Evolutionary conservation across 768 basidiomycete genomes (phyloP).

Genomic region (Trametes cinnabarina): DNA sequence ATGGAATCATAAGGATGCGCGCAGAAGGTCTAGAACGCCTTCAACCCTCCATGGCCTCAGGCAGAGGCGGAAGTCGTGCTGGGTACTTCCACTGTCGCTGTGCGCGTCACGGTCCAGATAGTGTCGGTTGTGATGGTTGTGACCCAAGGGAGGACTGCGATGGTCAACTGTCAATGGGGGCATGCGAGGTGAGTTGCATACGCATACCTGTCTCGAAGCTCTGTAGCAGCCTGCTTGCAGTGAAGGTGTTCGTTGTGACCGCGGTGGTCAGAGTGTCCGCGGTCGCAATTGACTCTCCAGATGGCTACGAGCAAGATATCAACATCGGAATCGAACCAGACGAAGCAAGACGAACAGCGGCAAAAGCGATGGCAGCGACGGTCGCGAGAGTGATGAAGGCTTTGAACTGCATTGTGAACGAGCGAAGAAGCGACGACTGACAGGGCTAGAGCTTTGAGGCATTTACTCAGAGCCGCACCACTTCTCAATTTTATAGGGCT

Average conservation of each 20-base stretch:
- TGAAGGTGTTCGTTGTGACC: slow-evolving; percentile 14
- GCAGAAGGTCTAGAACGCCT: no score
- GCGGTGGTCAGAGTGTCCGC: slow-evolving; percentile 1
- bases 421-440: background rate
- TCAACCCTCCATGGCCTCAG: background rate
- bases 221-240: slow-evolving; percentile 8
- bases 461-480: background rate
- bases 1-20: no score
- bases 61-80: background rate
- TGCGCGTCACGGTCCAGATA: slow-evolving; percentile 14
- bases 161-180: no score
- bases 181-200: no score
- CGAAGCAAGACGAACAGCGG: background rate
- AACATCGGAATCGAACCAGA: background rate
- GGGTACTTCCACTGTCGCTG: slow-evolving; percentile 1
- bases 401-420: slow-evolving; percentile 16
- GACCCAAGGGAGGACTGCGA: slow-evolving; percentile 14
- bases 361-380: slow-evolving; percentile 6
- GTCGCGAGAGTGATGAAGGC: slow-evolving; percentile 13
- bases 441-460: background rate
- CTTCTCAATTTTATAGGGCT: slow-evolving; percentile 2
- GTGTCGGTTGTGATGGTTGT: slow-evolving; percentile 17
- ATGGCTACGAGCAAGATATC: background rate
- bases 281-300: background rate
- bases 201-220: slow-evolving; percentile 8